Evolutionary conservation across 2,329 filamentous ascomycete species (phyloP).

Genomic region (Keithomyces neogunnii): DNA sequence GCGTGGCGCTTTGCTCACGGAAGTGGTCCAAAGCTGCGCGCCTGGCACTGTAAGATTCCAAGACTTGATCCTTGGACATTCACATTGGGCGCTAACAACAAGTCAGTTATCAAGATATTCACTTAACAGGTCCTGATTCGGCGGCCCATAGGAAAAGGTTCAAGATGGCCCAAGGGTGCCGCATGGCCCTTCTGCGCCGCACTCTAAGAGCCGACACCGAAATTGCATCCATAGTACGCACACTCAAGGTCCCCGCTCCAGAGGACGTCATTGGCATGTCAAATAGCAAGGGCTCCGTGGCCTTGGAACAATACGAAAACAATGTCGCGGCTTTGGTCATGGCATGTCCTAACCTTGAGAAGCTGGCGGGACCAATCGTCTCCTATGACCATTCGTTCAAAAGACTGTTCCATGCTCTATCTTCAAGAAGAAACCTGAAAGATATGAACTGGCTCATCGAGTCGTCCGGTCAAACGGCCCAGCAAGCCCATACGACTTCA

Average conservation of each 20-base stretch:
- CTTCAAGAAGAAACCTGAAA: conserved; percentile 44
- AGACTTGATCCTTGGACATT: not conserved
- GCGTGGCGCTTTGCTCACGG: conserved; percentile 39
- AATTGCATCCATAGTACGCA: conserved; percentile 46
- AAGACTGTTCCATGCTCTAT: conserved; percentile 50
- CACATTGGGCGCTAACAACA: not conserved
- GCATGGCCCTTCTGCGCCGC: conserved; percentile 48
- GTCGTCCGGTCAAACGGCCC: conserved; percentile 16
- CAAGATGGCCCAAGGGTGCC: conserved; percentile 42
- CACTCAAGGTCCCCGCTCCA: conserved; percentile 44
- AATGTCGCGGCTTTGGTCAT: conserved; percentile 52
- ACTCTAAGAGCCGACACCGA: conserved; percentile 45
- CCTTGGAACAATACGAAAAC: conserved; percentile 44
- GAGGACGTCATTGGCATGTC: conserved; percentile 27
- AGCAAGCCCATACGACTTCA: conserved; percentile 18
- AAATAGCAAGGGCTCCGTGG: conserved; percentile 18
- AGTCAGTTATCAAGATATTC: conserved; percentile 47
- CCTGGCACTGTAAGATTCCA: conserved; percentile 37
- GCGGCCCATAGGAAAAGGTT: conserved; percentile 47
- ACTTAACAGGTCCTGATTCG: conserved; percentile 50
- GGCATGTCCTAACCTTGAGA: conserved; percentile 57
- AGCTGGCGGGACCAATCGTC: conserved; percentile 44
- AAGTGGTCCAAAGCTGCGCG: conserved; percentile 45
- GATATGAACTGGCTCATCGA: conserved; percentile 54
- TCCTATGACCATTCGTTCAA: conserved; percentile 48